Evolutionary conservation across 768 basidiomycete species (phyloP), one percentile per base, ranked within the genome.

Genomic region (Suillus weaverae): DNA sequence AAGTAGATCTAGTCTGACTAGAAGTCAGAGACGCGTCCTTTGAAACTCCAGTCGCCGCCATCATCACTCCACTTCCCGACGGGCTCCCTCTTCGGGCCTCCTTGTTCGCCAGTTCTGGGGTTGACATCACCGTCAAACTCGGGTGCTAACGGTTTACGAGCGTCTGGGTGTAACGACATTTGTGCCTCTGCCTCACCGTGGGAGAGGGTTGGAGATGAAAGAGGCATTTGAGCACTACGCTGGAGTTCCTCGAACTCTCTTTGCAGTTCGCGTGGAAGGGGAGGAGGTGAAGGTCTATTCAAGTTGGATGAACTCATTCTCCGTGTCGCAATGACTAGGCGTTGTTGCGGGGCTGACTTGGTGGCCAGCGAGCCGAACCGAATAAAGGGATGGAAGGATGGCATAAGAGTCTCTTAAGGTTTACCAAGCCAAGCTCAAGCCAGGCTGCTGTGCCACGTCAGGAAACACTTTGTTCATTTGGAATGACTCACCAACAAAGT

Each of bases 61-160:
- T 81, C 77, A 60, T 77, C 76, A 20, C 78, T 79, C 86, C 87
- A 89, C 60, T 79, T 83, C 41, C 78, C 73, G 11, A 95, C 84
- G 16, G 95, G 95, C 73, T 97, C 95, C 36, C 80, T 83, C 80
- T 95, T 96, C 26, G 95, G 95, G 0, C 95, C 95, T 0, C 92
- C 93, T 55, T 84, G 78, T 76, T 97, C 95, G 14, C 95, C 95
- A 3, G 95, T 97, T 2, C 69, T 69, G 1, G 94, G 95, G 70
- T 97, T 95, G 43, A 81, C 75, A 51, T 94, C 88, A 22, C 94
- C 95, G 64, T 90, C 86, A 70, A 95, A 95, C 68, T 91, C 89
- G 11, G 88, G 81, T 22, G 80, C 77, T 30, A 89, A 64, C 1
- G 87, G 85, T 18, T 75, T 74, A 30, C 83, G 86, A 0, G 89